phyloP scores from a whole-genome alignment of 2,329 filamentous ascomycete genomes.

The Xylaria digitata region DNA sequence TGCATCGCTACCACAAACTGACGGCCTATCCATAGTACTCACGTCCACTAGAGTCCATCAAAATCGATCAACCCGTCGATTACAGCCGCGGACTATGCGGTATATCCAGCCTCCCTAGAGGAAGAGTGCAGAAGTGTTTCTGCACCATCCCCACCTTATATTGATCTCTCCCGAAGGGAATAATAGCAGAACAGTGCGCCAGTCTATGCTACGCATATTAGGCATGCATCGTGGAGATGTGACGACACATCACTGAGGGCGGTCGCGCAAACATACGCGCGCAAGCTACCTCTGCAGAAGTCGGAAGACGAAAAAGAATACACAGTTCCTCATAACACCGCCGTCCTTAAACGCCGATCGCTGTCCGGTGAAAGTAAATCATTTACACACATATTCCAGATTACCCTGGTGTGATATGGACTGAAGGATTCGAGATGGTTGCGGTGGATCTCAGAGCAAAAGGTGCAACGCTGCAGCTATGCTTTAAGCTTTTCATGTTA shows the following conservation, averaged over 20 bases:
- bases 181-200: constrained; percentile 22
- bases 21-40: neutral
- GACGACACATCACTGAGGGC: constrained; percentile 4
- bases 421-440: neutral
- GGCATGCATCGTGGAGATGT: constrained; percentile 23
- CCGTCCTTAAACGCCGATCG: constrained; percentile 22
- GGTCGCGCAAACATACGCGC: neutral
- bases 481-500: neutral
- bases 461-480: neutral
- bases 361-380: constrained; percentile 13
- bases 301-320: constrained; percentile 11
- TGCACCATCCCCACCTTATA: constrained; percentile 11
- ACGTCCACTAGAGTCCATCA: constrained; percentile 7
- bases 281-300: neutral
- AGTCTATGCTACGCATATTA: constrained; percentile 34
- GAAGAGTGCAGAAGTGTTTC: neutral
- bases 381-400: constrained; percentile 18
- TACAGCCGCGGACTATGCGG: neutral
- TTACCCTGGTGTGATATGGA: constrained; percentile 9
- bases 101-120: neutral
- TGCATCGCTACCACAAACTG: constrained; percentile 22
- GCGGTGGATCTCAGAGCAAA: neutral
- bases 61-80: constrained; percentile 9
- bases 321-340: constrained; percentile 12
- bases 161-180: neutral